Percentiles rank a stretch among this genome's conserved stretches.
These are phyloP conservation scores for Coelastrella sp. DNA, from an alignment of 139 green algal genomes.

Conservation along the genomic window DNA sequence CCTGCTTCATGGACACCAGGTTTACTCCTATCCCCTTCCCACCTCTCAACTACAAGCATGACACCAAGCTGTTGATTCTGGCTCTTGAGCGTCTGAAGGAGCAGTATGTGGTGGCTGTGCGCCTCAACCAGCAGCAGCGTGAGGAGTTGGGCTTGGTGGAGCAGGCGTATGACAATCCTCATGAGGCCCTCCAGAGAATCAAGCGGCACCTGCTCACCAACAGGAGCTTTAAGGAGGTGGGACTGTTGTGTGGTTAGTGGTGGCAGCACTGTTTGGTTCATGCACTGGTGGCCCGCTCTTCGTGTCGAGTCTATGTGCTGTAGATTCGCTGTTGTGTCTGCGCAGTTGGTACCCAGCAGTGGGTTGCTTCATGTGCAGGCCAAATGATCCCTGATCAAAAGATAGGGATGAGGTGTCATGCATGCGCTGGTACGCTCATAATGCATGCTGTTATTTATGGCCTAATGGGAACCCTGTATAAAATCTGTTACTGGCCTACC, in stretches of 20 bases:
- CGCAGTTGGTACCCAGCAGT: too few species aligned
- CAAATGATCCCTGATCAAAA: slow-evolving; percentile 27
- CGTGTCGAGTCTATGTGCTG: too few species aligned
- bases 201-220: slow-evolving; percentile 99
- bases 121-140: slow-evolving; percentile 96
- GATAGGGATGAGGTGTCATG: slow-evolving; percentile 18
- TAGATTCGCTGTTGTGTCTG: too few species aligned
- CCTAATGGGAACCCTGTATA: too few species aligned
- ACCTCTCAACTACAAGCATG: slow-evolving; percentile 99
- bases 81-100: slow-evolving; percentile 99
- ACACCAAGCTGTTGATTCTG: slow-evolving; percentile 99
- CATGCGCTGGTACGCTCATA: neutral
- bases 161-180: slow-evolving; percentile 99
- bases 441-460: too few species aligned
- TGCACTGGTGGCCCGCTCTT: too few species aligned
- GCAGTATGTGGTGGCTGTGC: slow-evolving; percentile 94
- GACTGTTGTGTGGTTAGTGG: neutral
- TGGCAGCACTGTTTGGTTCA: neutral
- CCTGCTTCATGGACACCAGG: neutral
- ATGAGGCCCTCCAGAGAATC: slow-evolving; percentile 98
- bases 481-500: too few species aligned
- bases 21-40: slow-evolving; percentile 98
- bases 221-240: slow-evolving; percentile 96
- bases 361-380: neutral
- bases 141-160: slow-evolving; percentile 99